Base-by-base conservation (phyloP, 768 basidiomycete species). In the Scleroderma bovista region DNA sequence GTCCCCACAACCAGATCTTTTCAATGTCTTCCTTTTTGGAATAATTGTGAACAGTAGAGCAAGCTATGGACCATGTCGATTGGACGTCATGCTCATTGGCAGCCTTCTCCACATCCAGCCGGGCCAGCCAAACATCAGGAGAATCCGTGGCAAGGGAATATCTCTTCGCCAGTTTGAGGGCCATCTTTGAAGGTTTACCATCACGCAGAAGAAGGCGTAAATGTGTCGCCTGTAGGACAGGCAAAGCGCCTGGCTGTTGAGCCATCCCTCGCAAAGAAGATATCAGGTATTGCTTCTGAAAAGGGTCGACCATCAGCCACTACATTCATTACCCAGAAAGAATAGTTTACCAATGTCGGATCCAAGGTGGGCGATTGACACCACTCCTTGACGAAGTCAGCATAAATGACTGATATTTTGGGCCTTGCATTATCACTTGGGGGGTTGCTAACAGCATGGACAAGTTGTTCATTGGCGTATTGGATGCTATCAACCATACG, bases 1-100 rank as follows among this genome's bases (percentile, higher is more conserved):
- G 52, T 43, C 80, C 79, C 81, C 80, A 82, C 40, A 72, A 58
- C 82, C 83, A 83, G 34, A 83, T 64, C 40, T 66, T 64, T 53
- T 69, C 61, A 19, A 66, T 34, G 6, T 65, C 71, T 13, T 45
- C n/a, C 6, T 44, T 4, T 26, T 66, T 59, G 1, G 46, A 34
- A 34, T 44, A 46, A 2, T 63, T 62, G 24, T 47, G 52, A 19
- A 75, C 75, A 1, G 51, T 49, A 16, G 56, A 55, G 33, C 80
- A 68, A 19, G 80, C 80, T 52, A 75, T 71, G 23, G 52, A 56
- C 76, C 78, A 81, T 10, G 67, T 66, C 23, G 62, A 60, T 9
- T 59, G 51, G 38, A 68, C 57, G 24, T 61, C 67, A 6, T 51
- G 62, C 8, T 44, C 47, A 34, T 56, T 55, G 44, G 60, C 63